A percentile compares a stretch with the other conserved stretches of the same genome.
These are phyloP conservation scores for Pseudozyma hubeiensis DNA, from an alignment of 1,284 basidiomycete species.

Conservation along the genomic window DNA sequence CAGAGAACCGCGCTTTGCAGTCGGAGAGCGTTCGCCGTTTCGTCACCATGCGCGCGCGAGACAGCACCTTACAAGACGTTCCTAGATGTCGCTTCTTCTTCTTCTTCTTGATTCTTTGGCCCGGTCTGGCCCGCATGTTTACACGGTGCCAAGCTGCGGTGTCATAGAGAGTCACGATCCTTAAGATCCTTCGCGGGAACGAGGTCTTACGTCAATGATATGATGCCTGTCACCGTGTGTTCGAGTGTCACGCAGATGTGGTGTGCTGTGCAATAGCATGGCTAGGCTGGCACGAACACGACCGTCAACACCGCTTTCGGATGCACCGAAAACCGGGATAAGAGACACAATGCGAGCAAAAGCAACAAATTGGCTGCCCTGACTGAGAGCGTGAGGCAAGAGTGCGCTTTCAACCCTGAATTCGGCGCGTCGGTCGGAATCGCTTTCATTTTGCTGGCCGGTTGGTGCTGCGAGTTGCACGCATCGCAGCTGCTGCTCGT, in stretches of 20 bases:
- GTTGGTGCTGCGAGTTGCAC: not conserved
- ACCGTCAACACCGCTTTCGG: constrained; percentile 27
- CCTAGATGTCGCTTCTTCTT: not conserved
- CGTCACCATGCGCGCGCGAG: constrained; percentile 3
- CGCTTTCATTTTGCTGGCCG: not conserved
- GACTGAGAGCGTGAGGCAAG: not conserved
- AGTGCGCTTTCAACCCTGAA: constrained; percentile 1
- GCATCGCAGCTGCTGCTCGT: not conserved
- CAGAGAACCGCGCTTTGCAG: constrained; percentile 5
- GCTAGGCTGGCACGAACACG: not conserved
- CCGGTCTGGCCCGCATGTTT: constrained; percentile 23
- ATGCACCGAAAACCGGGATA: constrained; percentile 3
- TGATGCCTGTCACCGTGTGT: too few relatives aligned
- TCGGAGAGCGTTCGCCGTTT: not conserved
- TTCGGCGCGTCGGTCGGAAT: not conserved
- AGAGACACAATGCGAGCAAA: not conserved
- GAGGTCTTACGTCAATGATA: too few relatives aligned
- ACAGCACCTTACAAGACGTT: not conserved
- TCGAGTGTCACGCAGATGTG: too few relatives aligned
- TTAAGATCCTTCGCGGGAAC: too few relatives aligned
- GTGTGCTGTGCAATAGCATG: too few relatives aligned
- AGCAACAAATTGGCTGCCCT: not conserved
- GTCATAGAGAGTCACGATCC: too few relatives aligned
- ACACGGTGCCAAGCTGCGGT: too few relatives aligned
- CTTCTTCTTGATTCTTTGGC: constrained; percentile 8